These are phyloP conservation scores for Quercus bicolor DNA, from an alignment of 306 rosid species.

Conservation along the genomic window DNA sequence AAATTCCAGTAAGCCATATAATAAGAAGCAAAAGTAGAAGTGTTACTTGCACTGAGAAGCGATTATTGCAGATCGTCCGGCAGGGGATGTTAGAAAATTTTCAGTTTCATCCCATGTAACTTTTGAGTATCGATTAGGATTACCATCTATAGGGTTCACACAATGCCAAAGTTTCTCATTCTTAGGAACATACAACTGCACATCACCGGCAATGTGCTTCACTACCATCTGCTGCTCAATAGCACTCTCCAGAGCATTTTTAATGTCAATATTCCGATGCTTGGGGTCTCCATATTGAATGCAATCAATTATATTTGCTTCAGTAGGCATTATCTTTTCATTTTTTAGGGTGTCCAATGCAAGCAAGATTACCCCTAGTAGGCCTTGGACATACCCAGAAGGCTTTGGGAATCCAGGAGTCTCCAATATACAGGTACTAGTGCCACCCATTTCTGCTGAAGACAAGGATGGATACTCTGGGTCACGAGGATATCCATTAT, in stretches of 20 bases:
- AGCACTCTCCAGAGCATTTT: slow-evolving; percentile 62
- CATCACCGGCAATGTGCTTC: slow-evolving; percentile 43
- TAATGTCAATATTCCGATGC: slow-evolving; percentile 51
- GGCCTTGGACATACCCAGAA: slow-evolving; percentile 64
- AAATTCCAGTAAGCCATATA: background rate
- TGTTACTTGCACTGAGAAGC: slow-evolving; percentile 71
- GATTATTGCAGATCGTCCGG: slow-evolving; percentile 52
- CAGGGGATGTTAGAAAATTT: slow-evolving; percentile 49
- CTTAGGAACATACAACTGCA: slow-evolving; percentile 55
- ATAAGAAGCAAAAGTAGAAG: no score
- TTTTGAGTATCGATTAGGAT: slow-evolving; percentile 37
- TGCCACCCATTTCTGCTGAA: slow-evolving; percentile 30
- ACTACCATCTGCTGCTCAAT: slow-evolving; percentile 47
- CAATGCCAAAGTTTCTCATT: slow-evolving; percentile 61
- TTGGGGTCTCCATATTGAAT: slow-evolving; percentile 63
- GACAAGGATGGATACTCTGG: slow-evolving; percentile 31
- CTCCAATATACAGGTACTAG: slow-evolving; percentile 67
- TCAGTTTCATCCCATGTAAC: slow-evolving; percentile 49
- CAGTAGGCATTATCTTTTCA: slow-evolving; percentile 69
- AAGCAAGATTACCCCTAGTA: slow-evolving; percentile 51
- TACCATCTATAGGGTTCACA: slow-evolving; percentile 53
- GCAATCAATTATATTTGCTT: slow-evolving; percentile 60
- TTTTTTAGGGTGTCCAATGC: slow-evolving; percentile 57
- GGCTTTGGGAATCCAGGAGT: slow-evolving; percentile 65
- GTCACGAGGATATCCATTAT: slow-evolving; percentile 42